These are phyloP conservation scores for Conticribra weissflogii DNA, from an alignment of 108 stramenopile species.

Conservation along the genomic window DNA sequence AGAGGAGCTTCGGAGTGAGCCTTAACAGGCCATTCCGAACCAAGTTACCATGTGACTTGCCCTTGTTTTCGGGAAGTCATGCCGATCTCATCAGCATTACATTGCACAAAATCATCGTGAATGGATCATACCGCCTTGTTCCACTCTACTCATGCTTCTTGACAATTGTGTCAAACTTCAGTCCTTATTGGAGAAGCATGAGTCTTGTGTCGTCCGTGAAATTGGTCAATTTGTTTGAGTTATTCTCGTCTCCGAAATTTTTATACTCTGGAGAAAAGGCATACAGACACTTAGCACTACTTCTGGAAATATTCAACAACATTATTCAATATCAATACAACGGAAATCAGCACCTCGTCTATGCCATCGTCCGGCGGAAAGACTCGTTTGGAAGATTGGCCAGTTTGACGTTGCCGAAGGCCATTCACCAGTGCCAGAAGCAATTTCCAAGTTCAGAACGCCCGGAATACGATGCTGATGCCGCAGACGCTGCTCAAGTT, in stretches of 20 bases:
- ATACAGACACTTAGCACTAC: constrained; percentile 85
- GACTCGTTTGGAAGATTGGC: constrained; percentile 83
- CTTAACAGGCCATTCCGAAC: constrained; percentile 91
- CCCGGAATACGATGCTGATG: constrained; percentile 67
- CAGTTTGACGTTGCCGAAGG: constrained; percentile 73
- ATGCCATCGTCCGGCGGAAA: constrained; percentile 93
- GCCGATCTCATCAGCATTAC: constrained; percentile 94
- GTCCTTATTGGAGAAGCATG: constrained; percentile 92
- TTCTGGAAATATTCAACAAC: constrained; percentile 98
- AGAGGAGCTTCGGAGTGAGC: constrained; percentile 92
- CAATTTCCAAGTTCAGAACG: constrained; percentile 65
- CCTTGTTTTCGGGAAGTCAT: constrained; percentile 90
- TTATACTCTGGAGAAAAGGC: constrained; percentile 90
- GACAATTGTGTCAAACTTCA: constrained; percentile 95
- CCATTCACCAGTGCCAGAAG: constrained; percentile 80
- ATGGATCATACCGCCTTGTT: constrained; percentile 85
- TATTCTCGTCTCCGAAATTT: constrained; percentile 91
- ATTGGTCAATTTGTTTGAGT: constrained; percentile 93
- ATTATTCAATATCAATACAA: constrained; percentile 98
- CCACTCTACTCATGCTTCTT: constrained; percentile 95
- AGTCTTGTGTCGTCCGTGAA: constrained; percentile 92
- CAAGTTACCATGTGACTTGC: constrained; percentile 85
- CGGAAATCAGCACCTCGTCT: constrained; percentile 95
- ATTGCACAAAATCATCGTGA: constrained; percentile 95
- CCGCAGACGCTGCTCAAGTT: constrained; percentile 38